phyloP scores from a whole-genome alignment of 331 rosid species.

The Arachis monticola region DNA sequence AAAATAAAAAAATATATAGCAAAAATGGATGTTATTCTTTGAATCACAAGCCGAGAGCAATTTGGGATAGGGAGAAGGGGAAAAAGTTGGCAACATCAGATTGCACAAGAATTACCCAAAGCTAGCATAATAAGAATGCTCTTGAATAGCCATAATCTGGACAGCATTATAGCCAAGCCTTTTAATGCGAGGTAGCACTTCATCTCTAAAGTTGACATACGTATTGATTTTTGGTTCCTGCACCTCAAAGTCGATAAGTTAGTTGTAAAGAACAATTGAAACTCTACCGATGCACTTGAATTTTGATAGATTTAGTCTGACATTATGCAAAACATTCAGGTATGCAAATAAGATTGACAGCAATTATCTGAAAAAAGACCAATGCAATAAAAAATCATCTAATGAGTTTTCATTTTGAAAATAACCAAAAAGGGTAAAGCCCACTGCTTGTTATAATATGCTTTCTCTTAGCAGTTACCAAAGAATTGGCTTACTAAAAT shows the following conservation, averaged over 20 bases:
- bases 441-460: neutral
- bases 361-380: constrained; percentile 14
- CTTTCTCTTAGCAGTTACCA: neutral
- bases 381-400: constrained; percentile 17
- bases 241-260: constrained; percentile 39
- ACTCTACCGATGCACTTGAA: constrained; percentile 35
- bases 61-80: neutral
- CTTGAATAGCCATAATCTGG: constrained; percentile 98
- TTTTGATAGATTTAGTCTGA: constrained; percentile 12
- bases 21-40: constrained; percentile 7
- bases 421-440: neutral
- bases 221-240: constrained; percentile 89
- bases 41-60: constrained; percentile 27
- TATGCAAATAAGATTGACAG: constrained; percentile 24
- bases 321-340: constrained; percentile 18
- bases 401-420: constrained; percentile 10
- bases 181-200: constrained; percentile 95
- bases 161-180: constrained; percentile 98
- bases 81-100: constrained; percentile 18
- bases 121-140: constrained; percentile 95
- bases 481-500: neutral
- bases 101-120: constrained; percentile 70
- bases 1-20: constrained; percentile 28
- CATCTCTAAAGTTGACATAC: constrained; percentile 81
- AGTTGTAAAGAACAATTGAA: constrained; percentile 22